Evolutionary conservation across 2,329 filamentous ascomycete genomes (phyloP).

Genomic region (Diplocarpon mali): DNA sequence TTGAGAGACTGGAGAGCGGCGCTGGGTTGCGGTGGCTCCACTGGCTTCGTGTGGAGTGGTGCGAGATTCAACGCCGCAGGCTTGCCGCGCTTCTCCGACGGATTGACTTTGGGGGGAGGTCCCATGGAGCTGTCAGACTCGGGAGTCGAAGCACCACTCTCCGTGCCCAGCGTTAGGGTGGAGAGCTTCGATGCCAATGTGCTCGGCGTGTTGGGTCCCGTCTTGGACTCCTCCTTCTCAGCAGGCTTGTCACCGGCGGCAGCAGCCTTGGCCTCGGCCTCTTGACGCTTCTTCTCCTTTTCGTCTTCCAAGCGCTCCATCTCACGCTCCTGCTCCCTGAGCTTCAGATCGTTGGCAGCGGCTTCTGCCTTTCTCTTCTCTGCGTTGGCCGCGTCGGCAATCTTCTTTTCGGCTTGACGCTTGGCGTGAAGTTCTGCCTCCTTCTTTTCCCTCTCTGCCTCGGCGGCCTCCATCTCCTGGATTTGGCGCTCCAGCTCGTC

Average conservation of each 20-base stretch:
- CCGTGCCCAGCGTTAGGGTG: slow-evolving; percentile 37
- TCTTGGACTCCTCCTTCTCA: slow-evolving; percentile 22
- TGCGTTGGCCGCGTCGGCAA: slow-evolving; percentile 31
- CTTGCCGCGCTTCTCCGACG: slow-evolving; percentile 58
- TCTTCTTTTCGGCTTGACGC: slow-evolving; percentile 28
- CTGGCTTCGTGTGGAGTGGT: slow-evolving; percentile 66
- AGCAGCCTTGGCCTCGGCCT: slow-evolving; percentile 32
- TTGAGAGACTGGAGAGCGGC: slow-evolving; percentile 88
- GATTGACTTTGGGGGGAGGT: slow-evolving; percentile 41
- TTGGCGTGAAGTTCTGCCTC: slow-evolving; percentile 27
- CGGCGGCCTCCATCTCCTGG: slow-evolving; percentile 41
- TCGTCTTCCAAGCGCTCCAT: slow-evolving; percentile 65
- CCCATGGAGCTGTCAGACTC: slow-evolving; percentile 35
- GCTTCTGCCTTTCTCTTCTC: slow-evolving; percentile 37
- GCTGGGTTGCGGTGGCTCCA: slow-evolving; percentile 87
- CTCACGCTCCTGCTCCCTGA: slow-evolving; percentile 62
- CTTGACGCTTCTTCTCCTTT: slow-evolving; percentile 46
- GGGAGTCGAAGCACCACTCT: slow-evolving; percentile 32
- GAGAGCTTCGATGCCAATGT: slow-evolving; percentile 36
- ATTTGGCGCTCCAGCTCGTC: slow-evolving; percentile 51
- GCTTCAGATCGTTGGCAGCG: slow-evolving; percentile 51
- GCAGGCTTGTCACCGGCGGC: slow-evolving; percentile 12
- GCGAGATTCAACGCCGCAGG: slow-evolving; percentile 82
- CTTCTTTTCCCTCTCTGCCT: slow-evolving; percentile 25
- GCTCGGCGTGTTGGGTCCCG: slow-evolving; percentile 21